Base-by-base conservation (phyloP, 1,139 yeast genomes). In the Candida tunisiensis region DNA sequence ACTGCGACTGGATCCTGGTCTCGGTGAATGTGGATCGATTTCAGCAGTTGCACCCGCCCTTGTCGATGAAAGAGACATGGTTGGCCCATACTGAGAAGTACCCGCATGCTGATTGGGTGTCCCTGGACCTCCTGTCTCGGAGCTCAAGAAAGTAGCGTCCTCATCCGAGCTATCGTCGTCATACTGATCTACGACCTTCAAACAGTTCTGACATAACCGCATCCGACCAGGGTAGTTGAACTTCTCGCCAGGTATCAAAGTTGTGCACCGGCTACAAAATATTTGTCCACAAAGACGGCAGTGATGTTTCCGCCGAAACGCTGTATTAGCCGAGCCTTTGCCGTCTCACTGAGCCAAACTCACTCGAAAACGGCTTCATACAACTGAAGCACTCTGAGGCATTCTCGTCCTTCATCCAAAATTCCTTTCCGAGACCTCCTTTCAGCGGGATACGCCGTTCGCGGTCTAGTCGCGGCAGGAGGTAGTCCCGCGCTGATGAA, bases 271-370 rank as follows among this genome's bases (percentile, higher is more conserved):
- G 18, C 80, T 65, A 49, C 98, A 88, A 44, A 83, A 88, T 23
- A 88, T 88, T 48, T 85, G 95, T 3, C 96, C 96, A 52, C 98
- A 88, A 28, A 85, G 73, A 27, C 98, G 59, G 45, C 98, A 88
- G 49, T 88, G 98, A 47, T 88, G 98, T 39, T 80, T 79, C 38
- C 98, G 61, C 44, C 95, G 57, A 51, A 85, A 88, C 0, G 75
- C 47, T 36, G 24, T 12, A 25, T 14, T 12, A 8, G 8, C 27
- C 28, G 23, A 24, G 31, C 17, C 11, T 4, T 16, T 12, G n/a
- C n/a, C n/a, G n/a, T n/a, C n/a, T n/a, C n/a, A n/a, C n/a, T n/a
- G 19, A 10, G 5, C 5, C 8, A 12, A n/a, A 33, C 43, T 24
- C 33, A 39, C 44, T 62, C 6, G 79, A 69, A 44, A 80, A 80